Conservation (phyloP, 306 rosid genomes). For the Sicyos baderoa region DNA sequence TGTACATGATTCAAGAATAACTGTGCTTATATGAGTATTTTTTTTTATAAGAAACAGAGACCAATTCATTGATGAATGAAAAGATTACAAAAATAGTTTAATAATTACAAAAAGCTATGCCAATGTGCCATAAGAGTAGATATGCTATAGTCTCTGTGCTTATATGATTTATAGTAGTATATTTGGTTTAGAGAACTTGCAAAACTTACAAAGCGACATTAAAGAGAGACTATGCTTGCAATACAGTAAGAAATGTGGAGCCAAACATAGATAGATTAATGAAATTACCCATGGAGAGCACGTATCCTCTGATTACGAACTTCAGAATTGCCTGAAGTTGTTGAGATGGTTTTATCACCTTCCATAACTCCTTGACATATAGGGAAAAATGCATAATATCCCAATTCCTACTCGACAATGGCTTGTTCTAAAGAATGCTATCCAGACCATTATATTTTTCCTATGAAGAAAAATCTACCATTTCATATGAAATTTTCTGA, state of each 20-base stretch:
- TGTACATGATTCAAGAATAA: slow-evolving; percentile 3
- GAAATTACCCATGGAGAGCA: slow-evolving; percentile 22
- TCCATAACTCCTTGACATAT: slow-evolving; percentile 17
- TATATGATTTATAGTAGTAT: not conserved
- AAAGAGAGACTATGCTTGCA: not conserved
- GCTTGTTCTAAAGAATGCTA: slow-evolving; percentile 1
- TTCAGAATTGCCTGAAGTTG: slow-evolving; percentile 1
- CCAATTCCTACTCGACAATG: slow-evolving; percentile 18
- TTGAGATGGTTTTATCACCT: slow-evolving; percentile 22
- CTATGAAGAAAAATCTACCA: slow-evolving; percentile 1
- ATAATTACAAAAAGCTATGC: too few relatives aligned
- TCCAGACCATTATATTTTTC: slow-evolving; percentile 16
- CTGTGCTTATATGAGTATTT: not conserved
- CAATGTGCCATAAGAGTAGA: too few relatives aligned
- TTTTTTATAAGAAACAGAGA: too few relatives aligned
- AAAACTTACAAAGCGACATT: not conserved
- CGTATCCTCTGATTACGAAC: slow-evolving; percentile 14
- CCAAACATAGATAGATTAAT: not conserved
- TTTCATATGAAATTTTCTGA: slow-evolving; percentile 7
- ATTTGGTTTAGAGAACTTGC: not conserved
- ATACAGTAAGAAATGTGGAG: not conserved
- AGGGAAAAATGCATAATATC: slow-evolving; percentile 15
- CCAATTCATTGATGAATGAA: too few relatives aligned
- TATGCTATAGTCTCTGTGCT: too few relatives aligned
- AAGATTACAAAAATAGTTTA: too few relatives aligned